Evolutionary conservation across 352 stramenopile genomes (phyloP), one percentile per base, ranked within the genome.

Genomic region (Albugo candida): DNA sequence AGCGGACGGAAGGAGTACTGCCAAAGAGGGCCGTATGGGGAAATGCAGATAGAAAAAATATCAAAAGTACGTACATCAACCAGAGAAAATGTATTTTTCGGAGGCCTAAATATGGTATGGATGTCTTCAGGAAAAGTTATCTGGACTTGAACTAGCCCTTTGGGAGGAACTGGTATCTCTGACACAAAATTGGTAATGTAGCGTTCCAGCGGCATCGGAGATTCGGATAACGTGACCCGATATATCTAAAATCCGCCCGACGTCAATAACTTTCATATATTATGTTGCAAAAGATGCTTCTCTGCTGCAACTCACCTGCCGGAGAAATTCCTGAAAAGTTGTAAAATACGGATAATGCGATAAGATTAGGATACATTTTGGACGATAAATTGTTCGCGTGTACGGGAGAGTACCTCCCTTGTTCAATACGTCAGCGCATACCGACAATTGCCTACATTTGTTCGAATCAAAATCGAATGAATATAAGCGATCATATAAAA

Each of bases 161-260:
- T 91, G 5, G 93, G 92, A 6, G 94, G 94, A 27, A 97, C 64
- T 12, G 94, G 93, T 21, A 97, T 89, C 66, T 99, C 93, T 36
- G 65, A 69, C 44, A 96, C 85, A 59, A 98, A 97, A 55, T 98
- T 98, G 13, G 77, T 65, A 48, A 99, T 95, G 57, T 98, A 98
- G 36, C 92, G 63, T 59, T 99, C 93, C 35, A 98, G 83, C 0
- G 93, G 93, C 55, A 97, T 83, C 1, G 92, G 88, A 0, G 89
- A 78, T 40, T 93, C 73, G 0, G 74, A 87, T 10, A 89, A 51
- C 12, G 74, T 83, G 31, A 86, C 58, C 36, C 74, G 69, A 44
- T 89, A 91, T 41, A 93, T 76, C 61, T 86, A 42, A 6, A 42
- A 14, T 31, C 8, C 3, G 24, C 24, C 24, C 24, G 8, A 8